These are phyloP conservation scores for Jackrogersella multiformis DNA, from an alignment of 495 filamentous ascomycete genomes.

Conservation along the genomic window DNA sequence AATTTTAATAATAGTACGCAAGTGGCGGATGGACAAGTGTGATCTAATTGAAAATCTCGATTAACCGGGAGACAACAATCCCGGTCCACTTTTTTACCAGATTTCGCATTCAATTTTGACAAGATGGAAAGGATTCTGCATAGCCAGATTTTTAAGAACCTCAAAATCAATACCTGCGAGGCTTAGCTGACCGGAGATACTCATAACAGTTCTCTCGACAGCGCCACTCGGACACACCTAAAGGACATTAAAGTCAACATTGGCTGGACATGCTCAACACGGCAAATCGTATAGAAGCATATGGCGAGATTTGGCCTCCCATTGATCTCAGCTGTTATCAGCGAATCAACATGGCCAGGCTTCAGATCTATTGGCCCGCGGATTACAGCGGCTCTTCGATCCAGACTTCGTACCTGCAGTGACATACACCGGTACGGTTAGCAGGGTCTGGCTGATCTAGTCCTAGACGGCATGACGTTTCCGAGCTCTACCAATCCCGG, in stretches of 20 bases:
- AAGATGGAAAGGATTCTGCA: neutral
- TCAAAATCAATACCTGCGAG: neutral
- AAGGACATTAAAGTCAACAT: constrained; percentile 7
- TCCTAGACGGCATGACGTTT: constrained; percentile 31
- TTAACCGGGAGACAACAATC: neutral
- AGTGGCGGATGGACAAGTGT: constrained; percentile 11
- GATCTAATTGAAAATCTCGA: constrained; percentile 14
- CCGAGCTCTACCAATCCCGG: constrained; percentile 3
- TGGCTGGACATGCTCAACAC: constrained; percentile 38
- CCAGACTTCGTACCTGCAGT: constrained; percentile 38
- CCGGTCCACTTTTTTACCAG: neutral
- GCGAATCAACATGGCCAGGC: constrained; percentile 32
- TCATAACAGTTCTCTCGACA: constrained; percentile 1
- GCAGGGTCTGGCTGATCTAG: neutral
- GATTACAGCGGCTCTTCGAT: constrained; percentile 36
- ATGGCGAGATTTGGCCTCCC: constrained; percentile 30
- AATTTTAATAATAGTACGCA: too few relatives aligned
- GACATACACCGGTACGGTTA: constrained; percentile 1
- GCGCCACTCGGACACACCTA: constrained; percentile 3
- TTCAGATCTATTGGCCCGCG: constrained; percentile 22
- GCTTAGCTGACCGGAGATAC: constrained; percentile 11
- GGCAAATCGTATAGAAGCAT: constrained; percentile 29
- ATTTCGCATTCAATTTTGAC: constrained; percentile 2
- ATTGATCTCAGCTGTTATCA: constrained; percentile 28
- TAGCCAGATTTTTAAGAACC: neutral